These are phyloP conservation scores for Phytopythium sindhum DNA, from an alignment of 352 stramenopile species.

Conservation along the genomic window DNA sequence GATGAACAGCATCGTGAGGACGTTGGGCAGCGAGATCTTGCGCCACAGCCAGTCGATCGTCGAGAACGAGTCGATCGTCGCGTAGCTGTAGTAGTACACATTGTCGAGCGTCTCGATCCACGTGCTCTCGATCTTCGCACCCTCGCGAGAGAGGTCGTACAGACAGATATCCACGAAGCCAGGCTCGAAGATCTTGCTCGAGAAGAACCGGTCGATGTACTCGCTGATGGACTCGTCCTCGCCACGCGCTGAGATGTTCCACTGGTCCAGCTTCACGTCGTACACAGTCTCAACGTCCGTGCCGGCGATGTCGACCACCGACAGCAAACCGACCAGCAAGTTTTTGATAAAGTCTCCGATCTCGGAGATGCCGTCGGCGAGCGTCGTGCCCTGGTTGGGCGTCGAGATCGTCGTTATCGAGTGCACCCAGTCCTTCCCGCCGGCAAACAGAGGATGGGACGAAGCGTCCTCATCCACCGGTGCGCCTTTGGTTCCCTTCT, in stretches of 20 bases:
- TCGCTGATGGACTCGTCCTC: slow-evolving; percentile 23
- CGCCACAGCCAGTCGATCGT: slow-evolving; percentile 31
- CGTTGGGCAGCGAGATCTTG: slow-evolving; percentile 43
- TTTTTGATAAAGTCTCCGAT: slow-evolving; percentile 39
- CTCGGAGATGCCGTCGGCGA: slow-evolving; percentile 38
- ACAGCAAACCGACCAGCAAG: slow-evolving; percentile 18
- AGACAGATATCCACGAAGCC: slow-evolving; percentile 39
- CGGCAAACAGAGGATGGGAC: slow-evolving; percentile 37
- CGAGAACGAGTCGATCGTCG: slow-evolving; percentile 36
- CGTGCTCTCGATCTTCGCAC: slow-evolving; percentile 30
- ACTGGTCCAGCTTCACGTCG: slow-evolving; percentile 58
- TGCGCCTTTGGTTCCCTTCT: slow-evolving; percentile 41
- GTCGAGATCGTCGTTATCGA: slow-evolving; percentile 61
- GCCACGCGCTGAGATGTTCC: slow-evolving; percentile 29
- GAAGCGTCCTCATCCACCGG: slow-evolving; percentile 24
- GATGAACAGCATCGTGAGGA: slow-evolving; percentile 45
- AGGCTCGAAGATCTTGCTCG: slow-evolving; percentile 32
- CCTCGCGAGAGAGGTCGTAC: slow-evolving; percentile 33
- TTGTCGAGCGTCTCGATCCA: slow-evolving; percentile 51
- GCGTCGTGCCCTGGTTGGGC: slow-evolving; percentile 50
- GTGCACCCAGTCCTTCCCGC: slow-evolving; percentile 55
- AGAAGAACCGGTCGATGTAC: slow-evolving; percentile 32
- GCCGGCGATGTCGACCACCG: slow-evolving; percentile 27
- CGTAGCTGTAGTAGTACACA: slow-evolving; percentile 58
- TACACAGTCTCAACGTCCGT: slow-evolving; percentile 29